phyloP scores from a whole-genome alignment of 768 basidiomycete genomes.

The Trametes punicea region DNA sequence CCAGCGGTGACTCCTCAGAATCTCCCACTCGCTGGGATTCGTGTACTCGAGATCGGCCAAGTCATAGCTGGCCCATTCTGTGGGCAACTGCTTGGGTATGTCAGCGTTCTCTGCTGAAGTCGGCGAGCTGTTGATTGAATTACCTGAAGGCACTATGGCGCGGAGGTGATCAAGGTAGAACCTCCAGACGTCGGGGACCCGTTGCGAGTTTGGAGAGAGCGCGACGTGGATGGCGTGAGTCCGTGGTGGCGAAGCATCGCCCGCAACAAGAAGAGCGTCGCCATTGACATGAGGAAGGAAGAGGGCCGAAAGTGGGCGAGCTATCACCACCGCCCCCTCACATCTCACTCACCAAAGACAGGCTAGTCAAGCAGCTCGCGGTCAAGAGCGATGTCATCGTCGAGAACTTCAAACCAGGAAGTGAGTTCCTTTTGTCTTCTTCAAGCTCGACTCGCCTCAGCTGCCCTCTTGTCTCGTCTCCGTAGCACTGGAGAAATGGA shows the following conservation, averaged over 20 bases:
- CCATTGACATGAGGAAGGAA: slow-evolving; percentile 57
- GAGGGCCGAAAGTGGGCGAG: slow-evolving; percentile 48
- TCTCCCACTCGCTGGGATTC: slow-evolving; percentile 59
- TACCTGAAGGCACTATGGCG: slow-evolving; percentile 57
- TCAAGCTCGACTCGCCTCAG: neutral
- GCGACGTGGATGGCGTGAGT: slow-evolving; percentile 66
- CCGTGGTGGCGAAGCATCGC: slow-evolving; percentile 74
- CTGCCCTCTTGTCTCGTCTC: neutral
- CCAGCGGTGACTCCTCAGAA: slow-evolving; percentile 20
- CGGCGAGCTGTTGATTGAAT: too few relatives aligned
- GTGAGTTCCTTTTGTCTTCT: too few relatives aligned
- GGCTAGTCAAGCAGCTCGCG: slow-evolving; percentile 59
- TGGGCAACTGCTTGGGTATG: slow-evolving; percentile 67
- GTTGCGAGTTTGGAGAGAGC: slow-evolving; percentile 66
- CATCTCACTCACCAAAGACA: slow-evolving; percentile 24
- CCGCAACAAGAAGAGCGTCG: slow-evolving; percentile 72
- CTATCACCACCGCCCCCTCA: too few relatives aligned
- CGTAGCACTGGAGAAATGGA: slow-evolving; percentile 68
- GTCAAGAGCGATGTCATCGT: slow-evolving; percentile 62
- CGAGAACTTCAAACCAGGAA: slow-evolving; percentile 76
- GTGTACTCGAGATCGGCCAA: slow-evolving; percentile 67
- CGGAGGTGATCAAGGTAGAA: slow-evolving; percentile 72
- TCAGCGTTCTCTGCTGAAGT: neutral
- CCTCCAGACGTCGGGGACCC: slow-evolving; percentile 62
- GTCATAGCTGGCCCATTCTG: slow-evolving; percentile 72